Evolutionary conservation across 1,284 basidiomycete species (phyloP).

Genomic region (Apiotrichum siamense): DNA sequence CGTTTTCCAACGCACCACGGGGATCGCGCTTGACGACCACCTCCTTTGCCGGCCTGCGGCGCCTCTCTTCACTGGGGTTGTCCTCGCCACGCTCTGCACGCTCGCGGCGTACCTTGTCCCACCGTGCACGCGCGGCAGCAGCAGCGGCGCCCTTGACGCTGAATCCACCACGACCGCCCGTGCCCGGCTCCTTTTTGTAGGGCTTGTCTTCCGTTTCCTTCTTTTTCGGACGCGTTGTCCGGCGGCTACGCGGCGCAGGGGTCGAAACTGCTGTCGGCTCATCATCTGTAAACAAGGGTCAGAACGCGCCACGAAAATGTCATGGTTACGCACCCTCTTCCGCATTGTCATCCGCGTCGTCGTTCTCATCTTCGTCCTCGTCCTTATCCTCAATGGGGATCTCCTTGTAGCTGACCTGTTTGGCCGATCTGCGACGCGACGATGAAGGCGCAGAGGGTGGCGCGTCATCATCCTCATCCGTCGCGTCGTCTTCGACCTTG

Average conservation of each 20-base stretch:
- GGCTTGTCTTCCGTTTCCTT: constrained; percentile 13
- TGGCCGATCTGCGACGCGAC: constrained; percentile 14
- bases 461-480: constrained; percentile 16
- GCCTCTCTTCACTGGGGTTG: constrained; percentile 2
- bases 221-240: constrained; percentile 7
- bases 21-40: constrained; percentile 15
- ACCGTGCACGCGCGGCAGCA: constrained; percentile 41
- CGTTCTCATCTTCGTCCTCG: constrained; percentile 16
- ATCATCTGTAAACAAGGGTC: constrained; percentile 7
- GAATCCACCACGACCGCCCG: constrained; percentile 41
- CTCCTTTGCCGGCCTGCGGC: not conserved
- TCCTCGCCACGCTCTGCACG: constrained; percentile 40
- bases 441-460: constrained; percentile 3
- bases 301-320: not conserved
- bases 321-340: constrained; percentile 1
- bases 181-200: constrained; percentile 33
- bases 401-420: constrained; percentile 25
- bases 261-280: constrained; percentile 2
- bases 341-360: constrained; percentile 14
- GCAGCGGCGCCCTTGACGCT: constrained; percentile 44
- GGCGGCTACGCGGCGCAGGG: constrained; percentile 3
- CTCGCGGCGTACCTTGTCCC: constrained; percentile 41
- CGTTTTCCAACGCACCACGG: constrained; percentile 23
- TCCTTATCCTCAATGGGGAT: constrained; percentile 15
- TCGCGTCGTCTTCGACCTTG: constrained; percentile 9